A percentile compares a stretch with the other conserved stretches of the same genome.
Evolutionary conservation across 768 basidiomycete genomes (phyloP).

Genomic region (Rossbeevera mucosa): DNA sequence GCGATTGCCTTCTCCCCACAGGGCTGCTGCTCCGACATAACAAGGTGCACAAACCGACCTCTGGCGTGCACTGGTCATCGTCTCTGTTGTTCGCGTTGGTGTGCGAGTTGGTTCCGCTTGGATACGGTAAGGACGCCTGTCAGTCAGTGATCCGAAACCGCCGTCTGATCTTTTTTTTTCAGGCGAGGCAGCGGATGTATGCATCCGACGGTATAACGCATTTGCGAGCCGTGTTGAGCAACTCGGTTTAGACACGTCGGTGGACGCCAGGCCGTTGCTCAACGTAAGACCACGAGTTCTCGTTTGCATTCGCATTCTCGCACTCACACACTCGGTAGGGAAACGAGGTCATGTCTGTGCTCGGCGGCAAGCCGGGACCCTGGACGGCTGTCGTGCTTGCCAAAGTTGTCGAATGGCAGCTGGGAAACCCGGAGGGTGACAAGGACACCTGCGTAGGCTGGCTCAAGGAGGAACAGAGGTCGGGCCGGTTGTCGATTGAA

Average conservation of each 20-base stretch:
- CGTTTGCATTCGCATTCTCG: background rate
- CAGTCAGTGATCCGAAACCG: background rate
- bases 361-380: slow-evolving; percentile 61
- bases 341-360: slow-evolving; percentile 50
- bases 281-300: slow-evolving; percentile 51
- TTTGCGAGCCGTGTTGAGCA: slow-evolving; percentile 60
- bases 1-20: slow-evolving; percentile 17
- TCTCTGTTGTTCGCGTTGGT: slow-evolving; percentile 74
- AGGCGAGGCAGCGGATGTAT: slow-evolving; percentile 43
- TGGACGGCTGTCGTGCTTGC: slow-evolving; percentile 63
- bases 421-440: slow-evolving; percentile 64
- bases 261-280: slow-evolving; percentile 70
- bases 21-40: slow-evolving; percentile 69
- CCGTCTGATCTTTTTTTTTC: background rate
- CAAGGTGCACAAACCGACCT: slow-evolving; percentile 55
- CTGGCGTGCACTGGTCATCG: slow-evolving; percentile 64
- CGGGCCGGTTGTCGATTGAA: slow-evolving; percentile 40
- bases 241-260: slow-evolving; percentile 52
- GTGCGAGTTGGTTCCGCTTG: slow-evolving; percentile 59
- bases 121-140: slow-evolving; percentile 31
- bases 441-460: slow-evolving; percentile 67
- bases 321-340: slow-evolving; percentile 49
- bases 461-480: slow-evolving; percentile 52
- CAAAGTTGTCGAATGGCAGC: slow-evolving; percentile 80
- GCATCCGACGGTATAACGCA: slow-evolving; percentile 60